These are phyloP conservation scores for Perkinsus chesapeaki DNA, from an alignment of 169 alveolate species.

Conservation along the genomic window DNA sequence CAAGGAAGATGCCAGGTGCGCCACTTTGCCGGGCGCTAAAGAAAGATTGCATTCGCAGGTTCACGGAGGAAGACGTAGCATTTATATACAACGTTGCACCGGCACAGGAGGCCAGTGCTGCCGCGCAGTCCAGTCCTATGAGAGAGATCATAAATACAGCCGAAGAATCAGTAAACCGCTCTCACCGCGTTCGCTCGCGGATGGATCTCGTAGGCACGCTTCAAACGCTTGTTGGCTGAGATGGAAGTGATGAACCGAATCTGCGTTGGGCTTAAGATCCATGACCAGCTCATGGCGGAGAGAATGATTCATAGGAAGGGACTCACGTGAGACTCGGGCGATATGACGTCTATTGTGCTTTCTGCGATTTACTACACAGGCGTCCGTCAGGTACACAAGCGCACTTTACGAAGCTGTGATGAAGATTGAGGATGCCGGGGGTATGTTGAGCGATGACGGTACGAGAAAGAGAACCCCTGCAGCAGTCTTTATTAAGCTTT, in stretches of 20 bases:
- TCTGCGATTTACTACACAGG: neutral
- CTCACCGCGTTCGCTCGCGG: neutral
- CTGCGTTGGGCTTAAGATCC: neutral
- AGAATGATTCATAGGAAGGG: neutral
- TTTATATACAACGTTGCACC: neutral
- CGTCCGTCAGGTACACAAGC: neutral
- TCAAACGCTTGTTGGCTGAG: neutral
- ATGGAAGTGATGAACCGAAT: neutral
- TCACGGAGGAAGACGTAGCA: neutral
- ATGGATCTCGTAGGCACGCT: neutral
- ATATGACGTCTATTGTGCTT: neutral
- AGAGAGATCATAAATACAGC: neutral
- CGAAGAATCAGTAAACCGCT: neutral
- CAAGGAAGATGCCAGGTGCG: neutral
- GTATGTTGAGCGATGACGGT: neutral
- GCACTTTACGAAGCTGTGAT: neutral
- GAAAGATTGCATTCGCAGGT: neutral
- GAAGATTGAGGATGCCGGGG: neutral
- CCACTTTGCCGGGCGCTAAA: neutral
- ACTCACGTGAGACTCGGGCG: neutral
- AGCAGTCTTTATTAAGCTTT: neutral
- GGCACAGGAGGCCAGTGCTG: neutral
- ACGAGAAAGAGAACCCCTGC: neutral
- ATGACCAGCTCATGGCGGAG: neutral
- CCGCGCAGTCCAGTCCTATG: neutral